Evolutionary conservation across 176 grass and related monocot genomes (phyloP), one percentile per base, ranked within the genome.

Genomic region (Cenchrus fungigraminus): DNA sequence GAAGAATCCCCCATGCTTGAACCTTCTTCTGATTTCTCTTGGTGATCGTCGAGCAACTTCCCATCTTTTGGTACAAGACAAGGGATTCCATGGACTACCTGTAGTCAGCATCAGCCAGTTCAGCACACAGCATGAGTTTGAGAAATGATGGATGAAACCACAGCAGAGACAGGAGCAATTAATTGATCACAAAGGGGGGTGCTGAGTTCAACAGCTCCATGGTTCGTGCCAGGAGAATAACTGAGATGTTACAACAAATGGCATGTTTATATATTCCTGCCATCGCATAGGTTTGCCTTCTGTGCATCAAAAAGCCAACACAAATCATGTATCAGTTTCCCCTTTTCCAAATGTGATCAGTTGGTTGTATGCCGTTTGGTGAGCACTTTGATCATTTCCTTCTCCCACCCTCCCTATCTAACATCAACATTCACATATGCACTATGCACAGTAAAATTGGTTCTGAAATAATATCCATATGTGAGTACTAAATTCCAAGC

Each of bases 41-140:
- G 78, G 25, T 90, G 66, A 29, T 90, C 67, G 11, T 86, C 79
- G 28, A 98, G 71, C 47, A 95, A 79, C 67, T 93, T 95, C 20
- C 95, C 92, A 67, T 91, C 91, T 82, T 91, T 95, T 50, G 91
- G 95, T 25, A 90, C 76, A 61, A 98, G 87, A 84, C 29, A 93
- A 79, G 95, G 95, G 59, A 91, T 89, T 19, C 95, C 91, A 91
- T 93, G 82, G 6, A 93, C 54, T 81, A 97, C 87, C 95, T 97
- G 50, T 25, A 90, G 56, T 70, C 17, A 51, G 43, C 8, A 16
- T 34, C 11, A 65, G 46, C 7, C 7, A 73, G 45, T 46, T 46
- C 45, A 8, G 25, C 8, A 73, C 17, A 68, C 54, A 53, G 89
- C 6, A 76, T 42, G 69, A 20, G 22, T 31, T 57, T 16, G 82